Conservation (phyloP, 2,329 filamentous ascomycete species). For the Parafenestella ontariensis region DNA sequence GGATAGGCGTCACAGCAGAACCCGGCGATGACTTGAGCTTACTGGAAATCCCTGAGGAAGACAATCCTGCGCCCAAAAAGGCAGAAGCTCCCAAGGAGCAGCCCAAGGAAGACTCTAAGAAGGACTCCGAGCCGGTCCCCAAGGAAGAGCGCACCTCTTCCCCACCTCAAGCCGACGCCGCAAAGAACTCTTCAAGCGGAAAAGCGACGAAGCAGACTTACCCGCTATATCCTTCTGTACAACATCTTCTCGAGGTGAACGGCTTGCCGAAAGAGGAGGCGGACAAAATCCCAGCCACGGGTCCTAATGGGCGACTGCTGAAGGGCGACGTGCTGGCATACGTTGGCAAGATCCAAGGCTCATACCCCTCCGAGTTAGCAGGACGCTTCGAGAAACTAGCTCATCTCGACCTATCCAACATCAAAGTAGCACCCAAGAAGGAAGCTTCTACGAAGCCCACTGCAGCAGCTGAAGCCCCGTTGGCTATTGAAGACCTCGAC, state of each 20-base stretch:
- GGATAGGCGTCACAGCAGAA: slow-evolving; percentile 86
- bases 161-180: slow-evolving; percentile 34
- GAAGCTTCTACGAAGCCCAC: slow-evolving; percentile 57
- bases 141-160: slow-evolving; percentile 46
- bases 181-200: slow-evolving; percentile 38
- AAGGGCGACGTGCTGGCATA: slow-evolving; percentile 96
- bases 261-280: slow-evolving; percentile 77
- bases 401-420: slow-evolving; percentile 93
- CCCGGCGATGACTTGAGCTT: slow-evolving; percentile 77
- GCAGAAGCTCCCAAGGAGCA: slow-evolving; percentile 45
- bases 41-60: slow-evolving; percentile 77
- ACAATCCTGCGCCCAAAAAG: slow-evolving; percentile 54
- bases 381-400: slow-evolving; percentile 75
- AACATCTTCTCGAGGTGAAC: slow-evolving; percentile 79
- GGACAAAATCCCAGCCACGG: slow-evolving; percentile 83
- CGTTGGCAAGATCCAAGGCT: slow-evolving; percentile 76
- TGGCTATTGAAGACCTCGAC: slow-evolving; percentile 55
- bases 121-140: slow-evolving; percentile 34
- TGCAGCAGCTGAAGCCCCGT: slow-evolving; percentile 44
- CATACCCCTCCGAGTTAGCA: slow-evolving; percentile 75
- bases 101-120: slow-evolving; percentile 27
- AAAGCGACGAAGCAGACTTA: slow-evolving; percentile 71
- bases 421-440: slow-evolving; percentile 72
- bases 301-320: slow-evolving; percentile 84
- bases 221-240: slow-evolving; percentile 82